These are phyloP conservation scores for Lindgomyces ingoldianus DNA, from an alignment of 495 filamentous ascomycete species.

Conservation along the genomic window DNA sequence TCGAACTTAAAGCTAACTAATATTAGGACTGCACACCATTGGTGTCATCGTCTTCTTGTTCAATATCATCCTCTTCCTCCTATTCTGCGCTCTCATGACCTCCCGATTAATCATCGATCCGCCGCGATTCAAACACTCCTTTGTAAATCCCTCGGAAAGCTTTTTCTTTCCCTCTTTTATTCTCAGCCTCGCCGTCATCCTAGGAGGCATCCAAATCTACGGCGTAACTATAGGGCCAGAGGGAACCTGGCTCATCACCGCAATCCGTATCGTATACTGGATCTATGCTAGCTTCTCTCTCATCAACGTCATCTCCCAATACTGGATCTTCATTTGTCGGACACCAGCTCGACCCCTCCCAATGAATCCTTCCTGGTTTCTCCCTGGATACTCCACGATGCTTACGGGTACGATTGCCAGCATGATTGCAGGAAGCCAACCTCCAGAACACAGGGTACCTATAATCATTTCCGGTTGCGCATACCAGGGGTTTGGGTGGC, in stretches of 20 bases:
- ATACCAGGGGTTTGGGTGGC: conserved; percentile 30
- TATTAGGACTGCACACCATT: conserved; percentile 57
- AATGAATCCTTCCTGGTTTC: conserved; percentile 35
- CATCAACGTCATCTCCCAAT: conserved; percentile 21
- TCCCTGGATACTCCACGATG: conserved; percentile 33
- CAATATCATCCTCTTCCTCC: conserved; percentile 60
- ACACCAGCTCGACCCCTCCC: not conserved
- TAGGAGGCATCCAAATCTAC: conserved; percentile 60
- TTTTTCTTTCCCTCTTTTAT: conserved; percentile 70
- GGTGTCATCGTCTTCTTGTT: conserved; percentile 63
- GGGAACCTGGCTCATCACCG: conserved; percentile 46
- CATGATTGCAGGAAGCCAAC: conserved; percentile 23
- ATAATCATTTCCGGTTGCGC: conserved; percentile 27
- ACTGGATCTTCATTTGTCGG: conserved; percentile 22
- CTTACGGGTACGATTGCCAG: conserved; percentile 32
- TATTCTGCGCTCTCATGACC: conserved; percentile 55
- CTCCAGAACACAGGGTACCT: conserved; percentile 7
- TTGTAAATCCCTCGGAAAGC: conserved; percentile 62
- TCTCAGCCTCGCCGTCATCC: conserved; percentile 62
- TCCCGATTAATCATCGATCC: conserved; percentile 58
- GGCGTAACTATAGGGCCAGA: conserved; percentile 52
- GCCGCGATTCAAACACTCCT: conserved; percentile 54
- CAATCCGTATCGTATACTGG: conserved; percentile 31
- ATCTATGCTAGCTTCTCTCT: conserved; percentile 28
- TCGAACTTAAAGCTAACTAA: not conserved